These are phyloP conservation scores for Gardenia jasminoides DNA, from an alignment of 257 asterid genomes.

Conservation along the genomic window DNA sequence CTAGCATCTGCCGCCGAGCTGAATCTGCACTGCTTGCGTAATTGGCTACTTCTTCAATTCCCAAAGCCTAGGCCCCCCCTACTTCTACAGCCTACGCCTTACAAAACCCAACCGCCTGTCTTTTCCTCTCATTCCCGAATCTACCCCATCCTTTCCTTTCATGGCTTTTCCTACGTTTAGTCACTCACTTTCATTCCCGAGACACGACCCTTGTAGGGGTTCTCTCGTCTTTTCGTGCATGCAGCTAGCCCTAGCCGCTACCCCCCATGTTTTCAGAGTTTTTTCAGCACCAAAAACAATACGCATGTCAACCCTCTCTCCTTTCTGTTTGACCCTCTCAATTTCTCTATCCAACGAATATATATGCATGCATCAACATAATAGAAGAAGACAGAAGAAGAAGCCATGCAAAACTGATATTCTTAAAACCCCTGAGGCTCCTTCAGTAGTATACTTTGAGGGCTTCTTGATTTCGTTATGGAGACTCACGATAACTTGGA, in stretches of 20 bases:
- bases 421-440: neutral
- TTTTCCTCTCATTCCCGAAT: slow-evolving; percentile 41
- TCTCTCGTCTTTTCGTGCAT: slow-evolving; percentile 48
- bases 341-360: neutral
- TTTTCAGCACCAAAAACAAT: slow-evolving; percentile 76
- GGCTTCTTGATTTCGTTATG: slow-evolving; percentile 21
- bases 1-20: slow-evolving; percentile 2
- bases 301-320: slow-evolving; percentile 62
- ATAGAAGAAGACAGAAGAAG: neutral
- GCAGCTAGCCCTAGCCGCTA: slow-evolving; percentile 55
- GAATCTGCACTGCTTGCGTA: slow-evolving; percentile 16
- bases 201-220: slow-evolving; percentile 45
- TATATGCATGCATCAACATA: neutral
- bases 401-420: neutral
- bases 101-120: slow-evolving; percentile 52
- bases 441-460: neutral
- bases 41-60: slow-evolving; percentile 43
- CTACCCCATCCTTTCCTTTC: slow-evolving; percentile 39
- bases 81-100: slow-evolving; percentile 37
- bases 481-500: slow-evolving; percentile 34
- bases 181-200: slow-evolving; percentile 64
- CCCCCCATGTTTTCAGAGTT: slow-evolving; percentile 84
- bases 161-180: slow-evolving; percentile 15
- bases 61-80: slow-evolving; percentile 73
- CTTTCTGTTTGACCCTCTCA: slow-evolving; percentile 19